Conservation (phyloP, 2,329 filamentous ascomycete genomes). For the Beauveria rudraprayagi region DNA sequence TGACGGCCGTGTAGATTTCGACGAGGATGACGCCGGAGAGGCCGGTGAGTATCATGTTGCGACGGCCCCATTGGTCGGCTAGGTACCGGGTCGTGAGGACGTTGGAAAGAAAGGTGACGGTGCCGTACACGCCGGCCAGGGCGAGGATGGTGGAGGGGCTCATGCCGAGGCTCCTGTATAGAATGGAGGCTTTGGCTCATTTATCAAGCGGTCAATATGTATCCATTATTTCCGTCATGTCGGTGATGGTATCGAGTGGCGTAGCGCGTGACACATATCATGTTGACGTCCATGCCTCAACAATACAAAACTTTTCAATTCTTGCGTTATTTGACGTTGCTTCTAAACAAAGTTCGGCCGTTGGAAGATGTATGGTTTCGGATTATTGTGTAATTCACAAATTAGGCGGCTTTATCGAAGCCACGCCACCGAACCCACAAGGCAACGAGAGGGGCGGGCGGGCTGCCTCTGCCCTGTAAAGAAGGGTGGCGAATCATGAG, state of each 20-base stretch:
- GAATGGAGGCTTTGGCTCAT: slow-evolving; percentile 13
- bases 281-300: too few species aligned
- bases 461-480: not conserved
- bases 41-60: slow-evolving; percentile 50
- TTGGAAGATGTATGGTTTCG: too few species aligned
- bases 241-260: too few species aligned
- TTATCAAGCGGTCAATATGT: too few species aligned
- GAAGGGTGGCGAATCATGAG: slow-evolving; percentile 3
- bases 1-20: slow-evolving; percentile 51
- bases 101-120: slow-evolving; percentile 42
- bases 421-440: not conserved
- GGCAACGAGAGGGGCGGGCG: not conserved
- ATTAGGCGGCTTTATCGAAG: too few species aligned
- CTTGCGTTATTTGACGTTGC: too few species aligned
- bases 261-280: too few species aligned
- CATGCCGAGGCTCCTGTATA: slow-evolving; percentile 48
- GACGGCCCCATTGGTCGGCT: slow-evolving; percentile 50
- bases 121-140: slow-evolving; percentile 47
- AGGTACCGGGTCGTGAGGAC: slow-evolving; percentile 42
- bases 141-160: slow-evolving; percentile 40
- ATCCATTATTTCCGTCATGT: too few species aligned
- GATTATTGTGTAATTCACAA: too few species aligned
- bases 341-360: too few species aligned
- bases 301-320: too few species aligned
- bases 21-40: slow-evolving; percentile 43